phyloP scores from a whole-genome alignment of 805 yeast genomes.

The Ogataea henricii region DNA sequence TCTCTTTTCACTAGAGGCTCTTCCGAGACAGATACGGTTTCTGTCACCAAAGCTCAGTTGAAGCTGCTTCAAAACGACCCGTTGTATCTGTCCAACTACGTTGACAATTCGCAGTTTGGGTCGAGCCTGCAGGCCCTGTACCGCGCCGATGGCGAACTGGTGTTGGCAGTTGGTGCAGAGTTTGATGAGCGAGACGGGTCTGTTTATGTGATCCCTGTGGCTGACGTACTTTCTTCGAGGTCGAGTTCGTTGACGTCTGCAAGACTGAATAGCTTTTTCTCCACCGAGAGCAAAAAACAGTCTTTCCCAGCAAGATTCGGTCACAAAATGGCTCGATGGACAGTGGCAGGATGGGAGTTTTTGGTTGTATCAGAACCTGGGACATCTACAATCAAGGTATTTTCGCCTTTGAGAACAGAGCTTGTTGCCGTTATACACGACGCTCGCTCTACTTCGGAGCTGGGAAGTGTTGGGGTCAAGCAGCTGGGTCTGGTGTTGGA shows the following conservation, averaged over 20 bases:
- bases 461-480: conserved; percentile 46
- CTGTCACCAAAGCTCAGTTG: not conserved
- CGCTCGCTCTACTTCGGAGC: conserved; percentile 25
- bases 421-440: conserved; percentile 25
- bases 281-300: conserved; percentile 10
- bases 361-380: conserved; percentile 58
- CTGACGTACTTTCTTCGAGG: conserved; percentile 22
- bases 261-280: not conserved
- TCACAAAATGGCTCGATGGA: conserved; percentile 34
- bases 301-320: conserved; percentile 46
- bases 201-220: conserved; percentile 45
- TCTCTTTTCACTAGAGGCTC: conserved; percentile 19
- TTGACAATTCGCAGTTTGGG: conserved; percentile 48
- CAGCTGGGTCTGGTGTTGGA: conserved; percentile 39
- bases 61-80: not conserved
- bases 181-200: conserved; percentile 46
- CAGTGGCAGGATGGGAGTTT: conserved; percentile 33
- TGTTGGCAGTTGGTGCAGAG: conserved; percentile 55
- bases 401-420: conserved; percentile 10
- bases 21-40: not conserved
- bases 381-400: conserved; percentile 43
- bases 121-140: conserved; percentile 43
- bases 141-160: conserved; percentile 37
- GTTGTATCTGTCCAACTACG: conserved; percentile 16
- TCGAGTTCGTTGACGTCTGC: not conserved